Evolutionary conservation across 768 basidiomycete species (phyloP).

Genomic region (Coprinopsis sp.): DNA sequence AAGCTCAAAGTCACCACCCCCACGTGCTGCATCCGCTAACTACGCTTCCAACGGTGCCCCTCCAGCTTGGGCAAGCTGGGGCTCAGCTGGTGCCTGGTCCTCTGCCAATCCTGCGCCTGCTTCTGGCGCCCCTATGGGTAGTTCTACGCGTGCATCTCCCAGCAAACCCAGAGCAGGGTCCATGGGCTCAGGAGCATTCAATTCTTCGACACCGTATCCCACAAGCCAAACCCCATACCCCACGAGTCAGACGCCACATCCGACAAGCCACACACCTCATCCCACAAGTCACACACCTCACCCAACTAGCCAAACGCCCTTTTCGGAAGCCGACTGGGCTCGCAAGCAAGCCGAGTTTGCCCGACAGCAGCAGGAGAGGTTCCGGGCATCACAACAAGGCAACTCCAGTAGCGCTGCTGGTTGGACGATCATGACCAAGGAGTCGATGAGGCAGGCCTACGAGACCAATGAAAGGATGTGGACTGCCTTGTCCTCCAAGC

Average conservation of each 20-base stretch:
- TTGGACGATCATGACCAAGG: slow-evolving; percentile 49
- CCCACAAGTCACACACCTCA: no score
- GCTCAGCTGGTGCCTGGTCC: slow-evolving; percentile 25
- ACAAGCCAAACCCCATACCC: no score
- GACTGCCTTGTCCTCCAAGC: slow-evolving; percentile 39
- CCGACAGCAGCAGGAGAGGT: slow-evolving; percentile 62
- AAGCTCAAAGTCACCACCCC: slow-evolving; percentile 20
- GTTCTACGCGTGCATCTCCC: slow-evolving; percentile 24
- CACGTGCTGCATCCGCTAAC: slow-evolving; percentile 14
- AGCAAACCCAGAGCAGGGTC: slow-evolving; percentile 31
- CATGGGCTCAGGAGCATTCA: slow-evolving; percentile 25
- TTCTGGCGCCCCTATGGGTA: slow-evolving; percentile 16
- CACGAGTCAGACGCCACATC: no score
- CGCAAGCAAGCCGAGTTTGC: slow-evolving; percentile 62
- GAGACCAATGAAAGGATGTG: slow-evolving; percentile 62
- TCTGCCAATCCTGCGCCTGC: slow-evolving; percentile 24
- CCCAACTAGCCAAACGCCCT: slow-evolving; percentile 9
- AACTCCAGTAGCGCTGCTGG: no score
- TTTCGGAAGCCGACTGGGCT: slow-evolving; percentile 52
- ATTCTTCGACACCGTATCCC: no score
- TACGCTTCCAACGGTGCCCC: slow-evolving; percentile 17
- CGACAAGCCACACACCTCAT: no score
- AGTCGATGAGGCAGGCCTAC: slow-evolving; percentile 52
- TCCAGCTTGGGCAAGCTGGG: slow-evolving; percentile 26
- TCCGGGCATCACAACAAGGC: no score